Percentiles rank a stretch among this genome's conserved stretches.
Evolutionary conservation across 768 basidiomycete species (phyloP).

Genomic region (Aureoboletus auriporus): DNA sequence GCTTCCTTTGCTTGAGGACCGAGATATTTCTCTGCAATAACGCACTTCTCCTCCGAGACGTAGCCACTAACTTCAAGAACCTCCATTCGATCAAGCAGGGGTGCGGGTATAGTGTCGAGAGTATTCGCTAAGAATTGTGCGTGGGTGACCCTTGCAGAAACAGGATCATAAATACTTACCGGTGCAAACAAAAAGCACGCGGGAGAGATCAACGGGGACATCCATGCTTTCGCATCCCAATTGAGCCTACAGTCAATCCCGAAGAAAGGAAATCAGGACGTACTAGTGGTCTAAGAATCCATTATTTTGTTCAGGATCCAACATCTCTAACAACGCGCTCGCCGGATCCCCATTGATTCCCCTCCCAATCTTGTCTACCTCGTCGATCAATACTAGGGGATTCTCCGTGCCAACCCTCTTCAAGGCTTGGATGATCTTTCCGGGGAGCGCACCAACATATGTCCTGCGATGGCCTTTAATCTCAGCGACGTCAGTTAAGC

Average conservation of each 20-base stretch:
- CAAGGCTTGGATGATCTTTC: slow-evolving; percentile 92
- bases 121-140: slow-evolving; percentile 61
- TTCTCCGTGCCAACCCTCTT: slow-evolving; percentile 94
- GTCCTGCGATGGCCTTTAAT: slow-evolving; percentile 98
- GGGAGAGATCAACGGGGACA: slow-evolving; percentile 92
- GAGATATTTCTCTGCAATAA: slow-evolving; percentile 84
- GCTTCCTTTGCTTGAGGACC: slow-evolving; percentile 92
- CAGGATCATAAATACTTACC: slow-evolving; percentile 30
- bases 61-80: slow-evolving; percentile 94
- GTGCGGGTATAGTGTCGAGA: slow-evolving; percentile 90
- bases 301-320: slow-evolving; percentile 93
- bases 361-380: slow-evolving; percentile 92
- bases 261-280: slow-evolving; percentile 27
- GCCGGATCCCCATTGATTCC: slow-evolving; percentile 92
- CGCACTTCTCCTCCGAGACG: slow-evolving; percentile 88
- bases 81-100: slow-evolving; percentile 93
- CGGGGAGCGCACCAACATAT: slow-evolving; percentile 92
- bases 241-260: slow-evolving; percentile 2
- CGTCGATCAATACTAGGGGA: slow-evolving; percentile 90
- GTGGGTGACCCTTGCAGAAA: neutral
- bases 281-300: slow-evolving; percentile 95
- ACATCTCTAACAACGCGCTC: slow-evolving; percentile 87
- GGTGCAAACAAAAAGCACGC: slow-evolving; percentile 97
- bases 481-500: slow-evolving; percentile 95
- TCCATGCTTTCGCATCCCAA: slow-evolving; percentile 67